Conservation (phyloP, 2,329 filamentous ascomycete species). For the Neopestalotiopsis clavispora region DNA sequence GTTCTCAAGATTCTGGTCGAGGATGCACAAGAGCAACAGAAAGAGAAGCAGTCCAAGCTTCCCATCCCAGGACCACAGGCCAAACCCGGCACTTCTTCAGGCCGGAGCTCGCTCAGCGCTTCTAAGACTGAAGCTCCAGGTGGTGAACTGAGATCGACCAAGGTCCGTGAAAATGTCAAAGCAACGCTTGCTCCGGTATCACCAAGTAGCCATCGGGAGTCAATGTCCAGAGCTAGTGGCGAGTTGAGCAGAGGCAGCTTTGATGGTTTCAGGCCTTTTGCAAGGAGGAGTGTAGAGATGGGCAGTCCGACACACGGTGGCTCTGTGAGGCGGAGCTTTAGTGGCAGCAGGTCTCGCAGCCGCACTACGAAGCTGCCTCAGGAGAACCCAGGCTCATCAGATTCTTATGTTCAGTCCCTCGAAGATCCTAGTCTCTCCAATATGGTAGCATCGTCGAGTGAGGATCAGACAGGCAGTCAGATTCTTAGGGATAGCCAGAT, state of each 20-base stretch:
- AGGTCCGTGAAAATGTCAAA: slow-evolving; percentile 61
- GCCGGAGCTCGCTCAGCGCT: slow-evolving; percentile 24
- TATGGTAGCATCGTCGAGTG: slow-evolving; percentile 69
- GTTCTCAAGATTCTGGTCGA: slow-evolving; percentile 77
- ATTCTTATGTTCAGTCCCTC: slow-evolving; percentile 76
- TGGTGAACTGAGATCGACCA: slow-evolving; percentile 40
- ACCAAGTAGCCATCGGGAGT: slow-evolving; percentile 43
- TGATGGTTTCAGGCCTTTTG: slow-evolving; percentile 54
- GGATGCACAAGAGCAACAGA: slow-evolving; percentile 56
- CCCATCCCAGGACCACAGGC: slow-evolving; percentile 15
- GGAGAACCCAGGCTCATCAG: slow-evolving; percentile 67
- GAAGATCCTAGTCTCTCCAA: slow-evolving; percentile 78
- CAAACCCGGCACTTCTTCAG: slow-evolving; percentile 17
- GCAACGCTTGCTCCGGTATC: slow-evolving; percentile 64
- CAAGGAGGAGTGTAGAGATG: slow-evolving; percentile 58
- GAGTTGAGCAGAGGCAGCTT: slow-evolving; percentile 59
- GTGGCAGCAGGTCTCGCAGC: slow-evolving; percentile 59
- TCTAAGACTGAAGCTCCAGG: slow-evolving; percentile 8
- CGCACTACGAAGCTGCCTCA: slow-evolving; percentile 51
- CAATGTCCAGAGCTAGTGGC: slow-evolving; percentile 60
- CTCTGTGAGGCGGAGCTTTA: slow-evolving; percentile 65
- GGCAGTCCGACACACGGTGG: slow-evolving; percentile 47
- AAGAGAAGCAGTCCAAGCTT: slow-evolving; percentile 35
- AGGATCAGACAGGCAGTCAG: slow-evolving; percentile 87
- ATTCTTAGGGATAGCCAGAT: slow-evolving; percentile 87